Conservation (phyloP, 75 land plant genomes). For the Cupressus sempervirens region DNA sequence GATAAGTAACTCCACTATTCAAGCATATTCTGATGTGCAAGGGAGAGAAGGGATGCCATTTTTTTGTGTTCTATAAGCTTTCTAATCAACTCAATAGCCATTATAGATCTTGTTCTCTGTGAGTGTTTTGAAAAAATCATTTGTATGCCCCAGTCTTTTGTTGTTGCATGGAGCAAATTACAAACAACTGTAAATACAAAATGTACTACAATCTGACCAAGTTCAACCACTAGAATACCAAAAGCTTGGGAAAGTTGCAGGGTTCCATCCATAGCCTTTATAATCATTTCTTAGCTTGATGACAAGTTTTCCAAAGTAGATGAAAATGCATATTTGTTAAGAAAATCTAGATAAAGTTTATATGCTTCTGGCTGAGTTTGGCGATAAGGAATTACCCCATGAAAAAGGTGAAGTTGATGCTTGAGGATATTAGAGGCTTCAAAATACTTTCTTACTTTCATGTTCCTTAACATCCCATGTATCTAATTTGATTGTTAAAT, state of each 20-base stretch:
- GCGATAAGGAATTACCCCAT: too few relatives aligned
- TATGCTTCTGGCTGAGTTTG: too few relatives aligned
- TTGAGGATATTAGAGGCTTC: too few relatives aligned
- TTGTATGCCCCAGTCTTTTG: slow-evolving; percentile 62
- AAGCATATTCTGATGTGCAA: slow-evolving; percentile 62
- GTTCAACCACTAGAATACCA: slow-evolving; percentile 30
- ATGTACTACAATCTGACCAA: slow-evolving; percentile 57
- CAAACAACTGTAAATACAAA: slow-evolving; percentile 47
- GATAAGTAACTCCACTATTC: slow-evolving; percentile 57
- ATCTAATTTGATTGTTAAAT: too few relatives aligned
- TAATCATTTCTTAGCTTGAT: too few relatives aligned
- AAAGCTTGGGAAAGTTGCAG: slow-evolving; percentile 49
- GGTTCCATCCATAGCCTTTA: slow-evolving; percentile 52
- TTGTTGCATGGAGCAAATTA: slow-evolving; percentile 46
- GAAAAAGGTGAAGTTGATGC: too few relatives aligned
- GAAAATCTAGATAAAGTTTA: too few relatives aligned
- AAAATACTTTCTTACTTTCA: too few relatives aligned
- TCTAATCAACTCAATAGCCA: slow-evolving; percentile 49
- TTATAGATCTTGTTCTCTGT: slow-evolving; percentile 37
- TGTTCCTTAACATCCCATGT: too few relatives aligned
- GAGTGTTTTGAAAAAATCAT: slow-evolving; percentile 18
- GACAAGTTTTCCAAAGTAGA: too few relatives aligned
- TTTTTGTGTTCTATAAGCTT: slow-evolving; percentile 52
- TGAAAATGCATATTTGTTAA: too few relatives aligned
- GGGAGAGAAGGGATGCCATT: slow-evolving; percentile 49